Percentiles rank a stretch among this genome's conserved stretches.
These are phyloP conservation scores for Fusarium sublunatum DNA, from an alignment of 2,329 filamentous ascomycete genomes.

Conservation along the genomic window DNA sequence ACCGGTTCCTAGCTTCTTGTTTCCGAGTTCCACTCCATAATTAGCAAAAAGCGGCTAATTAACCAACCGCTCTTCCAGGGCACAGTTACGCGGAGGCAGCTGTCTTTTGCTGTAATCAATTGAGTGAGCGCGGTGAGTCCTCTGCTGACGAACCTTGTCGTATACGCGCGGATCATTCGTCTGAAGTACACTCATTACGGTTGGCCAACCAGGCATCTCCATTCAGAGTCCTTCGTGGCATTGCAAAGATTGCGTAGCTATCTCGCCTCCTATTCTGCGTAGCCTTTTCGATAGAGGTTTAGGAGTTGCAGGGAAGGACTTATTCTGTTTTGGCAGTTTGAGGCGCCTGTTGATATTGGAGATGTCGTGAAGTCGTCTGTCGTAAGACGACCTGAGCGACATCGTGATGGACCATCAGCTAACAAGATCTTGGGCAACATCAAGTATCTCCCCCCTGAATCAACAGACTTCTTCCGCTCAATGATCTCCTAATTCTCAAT, in stretches of 20 bases:
- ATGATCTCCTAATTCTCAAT: conserved; percentile 37
- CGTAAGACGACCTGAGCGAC: conserved; percentile 10
- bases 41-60: conserved; percentile 36
- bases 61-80: conserved; percentile 33
- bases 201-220: conserved; percentile 39
- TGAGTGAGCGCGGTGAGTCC: conserved; percentile 1
- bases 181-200: conserved; percentile 32
- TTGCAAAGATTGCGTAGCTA: conserved; percentile 24
- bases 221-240: conserved; percentile 10
- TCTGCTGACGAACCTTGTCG: conserved; percentile 24
- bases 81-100: conserved; percentile 33
- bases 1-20: conserved; percentile 37
- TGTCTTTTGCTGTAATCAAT: background rate
- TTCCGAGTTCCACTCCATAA: conserved; percentile 41
- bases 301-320: conserved; percentile 26
- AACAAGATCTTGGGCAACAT: conserved; percentile 19
- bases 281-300: conserved; percentile 15
- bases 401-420: background rate
- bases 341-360: background rate
- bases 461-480: conserved; percentile 23
- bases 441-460: conserved; percentile 22
- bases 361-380: conserved; percentile 2
- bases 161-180: conserved; percentile 31
- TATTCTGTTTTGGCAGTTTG: conserved; percentile 2
- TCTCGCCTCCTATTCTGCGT: conserved; percentile 21